Conservation (phyloP, 2,329 filamentous ascomycete genomes). For the Pyrenophora seminiperda region DNA sequence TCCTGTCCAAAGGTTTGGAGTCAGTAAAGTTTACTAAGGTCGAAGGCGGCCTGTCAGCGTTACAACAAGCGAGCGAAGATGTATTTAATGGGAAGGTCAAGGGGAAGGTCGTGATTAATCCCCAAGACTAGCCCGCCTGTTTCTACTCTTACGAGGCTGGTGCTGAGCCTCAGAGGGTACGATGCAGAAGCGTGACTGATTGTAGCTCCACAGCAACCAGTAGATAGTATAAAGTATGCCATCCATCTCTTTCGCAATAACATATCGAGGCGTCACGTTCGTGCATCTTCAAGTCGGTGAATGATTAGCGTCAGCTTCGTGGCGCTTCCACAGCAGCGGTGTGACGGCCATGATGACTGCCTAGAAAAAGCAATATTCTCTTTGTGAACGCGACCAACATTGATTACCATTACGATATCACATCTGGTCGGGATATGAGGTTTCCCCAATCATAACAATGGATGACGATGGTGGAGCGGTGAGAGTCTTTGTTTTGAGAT, state of each 20-base stretch:
- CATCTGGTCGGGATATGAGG: neutral
- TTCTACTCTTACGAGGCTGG: no score
- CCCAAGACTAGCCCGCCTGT: constrained; percentile 24
- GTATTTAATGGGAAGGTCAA: constrained; percentile 30
- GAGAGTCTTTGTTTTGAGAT: neutral
- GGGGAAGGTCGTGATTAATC: constrained; percentile 32
- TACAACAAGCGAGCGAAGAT: constrained; percentile 31
- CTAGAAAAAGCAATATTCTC: neutral
- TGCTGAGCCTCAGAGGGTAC: neutral
- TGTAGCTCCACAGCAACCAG: neutral
- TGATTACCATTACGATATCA: no score
- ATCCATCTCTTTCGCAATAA: no score
- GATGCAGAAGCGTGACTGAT: neutral
- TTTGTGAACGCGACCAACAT: neutral
- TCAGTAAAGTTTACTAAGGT: constrained; percentile 30
- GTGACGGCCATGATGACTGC: neutral
- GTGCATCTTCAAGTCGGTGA: no score
- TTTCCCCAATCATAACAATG: neutral
- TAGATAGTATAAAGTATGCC: no score
- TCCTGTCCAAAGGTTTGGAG: constrained; percentile 27
- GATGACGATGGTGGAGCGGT: constrained; percentile 7
- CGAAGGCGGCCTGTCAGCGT: constrained; percentile 26
- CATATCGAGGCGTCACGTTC: no score
- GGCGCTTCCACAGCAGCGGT: neutral
- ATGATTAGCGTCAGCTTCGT: neutral